Percentiles rank a stretch among this genome's conserved stretches.
These are phyloP conservation scores for Lyophyllum shimeji DNA, from an alignment of 768 basidiomycete genomes.

Conservation along the genomic window DNA sequence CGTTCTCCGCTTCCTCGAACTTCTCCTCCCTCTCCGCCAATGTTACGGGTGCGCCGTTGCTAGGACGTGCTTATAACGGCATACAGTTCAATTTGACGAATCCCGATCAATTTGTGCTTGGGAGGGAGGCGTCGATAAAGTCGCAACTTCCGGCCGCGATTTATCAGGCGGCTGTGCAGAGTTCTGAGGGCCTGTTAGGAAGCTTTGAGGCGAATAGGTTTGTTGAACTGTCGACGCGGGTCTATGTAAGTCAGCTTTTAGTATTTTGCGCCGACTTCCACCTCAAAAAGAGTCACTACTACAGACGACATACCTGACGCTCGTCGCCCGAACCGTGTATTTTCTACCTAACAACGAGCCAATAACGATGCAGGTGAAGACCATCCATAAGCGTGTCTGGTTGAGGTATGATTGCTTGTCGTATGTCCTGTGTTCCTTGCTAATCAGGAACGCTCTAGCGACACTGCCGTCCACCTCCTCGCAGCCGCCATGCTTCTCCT, in stretches of 20 bases:
- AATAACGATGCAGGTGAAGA: conserved; percentile 40
- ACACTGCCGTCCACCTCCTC: conserved; percentile 43
- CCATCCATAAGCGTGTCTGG: conserved; percentile 46
- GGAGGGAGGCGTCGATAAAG: conserved; percentile 41
- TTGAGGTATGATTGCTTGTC: conserved; percentile 37
- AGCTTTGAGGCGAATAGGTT: conserved; percentile 39
- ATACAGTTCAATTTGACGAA: conserved; percentile 45
- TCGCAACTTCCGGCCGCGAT: conserved; percentile 53
- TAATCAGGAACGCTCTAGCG: conserved; percentile 24
- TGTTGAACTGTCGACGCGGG: conserved; percentile 33
- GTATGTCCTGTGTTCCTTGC: not conserved
- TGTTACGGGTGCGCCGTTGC: conserved; percentile 43
- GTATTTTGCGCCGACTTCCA: not conserved
- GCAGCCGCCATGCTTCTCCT: conserved; percentile 41
- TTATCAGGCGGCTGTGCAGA: conserved; percentile 43
- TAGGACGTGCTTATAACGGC: conserved; percentile 53
- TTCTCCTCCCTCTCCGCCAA: conserved; percentile 42
- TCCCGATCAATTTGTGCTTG: conserved; percentile 39
- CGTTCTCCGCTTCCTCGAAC: conserved; percentile 35
- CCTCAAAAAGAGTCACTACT: conserved; percentile 17
- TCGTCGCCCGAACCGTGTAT: conserved; percentile 52
- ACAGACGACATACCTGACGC: conserved; percentile 36
- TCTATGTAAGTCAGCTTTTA: conserved; percentile 44
- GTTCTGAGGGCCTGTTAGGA: conserved; percentile 33
- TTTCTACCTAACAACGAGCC: conserved; percentile 37